phyloP scores from a whole-genome alignment of 2,329 filamentous ascomycete species.

The Amauroascus niger region DNA sequence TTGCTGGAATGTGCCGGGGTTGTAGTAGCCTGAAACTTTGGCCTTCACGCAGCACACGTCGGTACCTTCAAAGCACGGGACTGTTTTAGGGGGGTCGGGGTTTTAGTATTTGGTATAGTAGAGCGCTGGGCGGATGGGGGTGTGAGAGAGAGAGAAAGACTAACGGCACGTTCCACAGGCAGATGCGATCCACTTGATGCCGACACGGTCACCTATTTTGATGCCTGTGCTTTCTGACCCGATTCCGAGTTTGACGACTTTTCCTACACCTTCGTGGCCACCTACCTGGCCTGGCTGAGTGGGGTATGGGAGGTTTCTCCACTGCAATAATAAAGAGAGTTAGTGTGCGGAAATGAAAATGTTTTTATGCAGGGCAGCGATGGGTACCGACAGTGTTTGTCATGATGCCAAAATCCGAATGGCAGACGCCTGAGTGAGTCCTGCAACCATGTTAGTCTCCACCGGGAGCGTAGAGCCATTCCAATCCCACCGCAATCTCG shows the following conservation, averaged over 20 bases:
- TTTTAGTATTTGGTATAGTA: background rate
- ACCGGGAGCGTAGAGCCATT: too few relatives aligned
- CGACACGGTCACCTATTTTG: constrained; percentile 58
- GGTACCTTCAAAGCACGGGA: constrained; percentile 45
- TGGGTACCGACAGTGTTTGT: constrained; percentile 32
- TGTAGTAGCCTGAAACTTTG: constrained; percentile 57
- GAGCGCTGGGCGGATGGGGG: background rate
- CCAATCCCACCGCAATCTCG: too few relatives aligned
- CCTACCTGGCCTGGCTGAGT: constrained; percentile 55
- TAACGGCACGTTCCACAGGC: constrained; percentile 47
- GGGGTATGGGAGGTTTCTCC: constrained; percentile 48
- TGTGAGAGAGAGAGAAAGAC: constrained; percentile 18
- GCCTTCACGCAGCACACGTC: constrained; percentile 49
- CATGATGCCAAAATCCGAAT: constrained; percentile 53
- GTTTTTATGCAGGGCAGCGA: background rate
- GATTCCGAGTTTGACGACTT: constrained; percentile 55
- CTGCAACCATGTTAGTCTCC: constrained; percentile 22
- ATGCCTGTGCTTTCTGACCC: constrained; percentile 47
- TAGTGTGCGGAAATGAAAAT: background rate
- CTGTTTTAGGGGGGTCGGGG: constrained; percentile 10
- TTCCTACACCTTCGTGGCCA: constrained; percentile 60
- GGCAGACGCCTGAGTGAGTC: constrained; percentile 56
- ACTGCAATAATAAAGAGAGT: constrained; percentile 28
- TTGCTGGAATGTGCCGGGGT: constrained; percentile 63
- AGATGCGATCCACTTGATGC: constrained; percentile 57